Evolutionary conservation across 1,139 yeast genomes (phyloP), one percentile per base, ranked within the genome.

Genomic region (Kluyveromyces sp.): DNA sequence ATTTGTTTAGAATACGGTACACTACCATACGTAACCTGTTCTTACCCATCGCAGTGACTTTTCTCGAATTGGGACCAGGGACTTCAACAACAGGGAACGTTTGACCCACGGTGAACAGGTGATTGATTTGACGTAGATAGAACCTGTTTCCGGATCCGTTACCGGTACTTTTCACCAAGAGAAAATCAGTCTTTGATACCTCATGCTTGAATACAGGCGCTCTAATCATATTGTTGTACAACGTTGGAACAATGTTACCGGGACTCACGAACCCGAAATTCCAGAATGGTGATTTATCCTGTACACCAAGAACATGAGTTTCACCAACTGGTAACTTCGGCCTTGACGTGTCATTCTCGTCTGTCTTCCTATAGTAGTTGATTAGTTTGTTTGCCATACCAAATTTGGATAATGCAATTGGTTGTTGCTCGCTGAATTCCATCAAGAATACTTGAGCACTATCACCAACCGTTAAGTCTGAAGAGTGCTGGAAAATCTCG

Each of bases 211-310:
- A 92, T 3, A 92, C 77, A 0, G 99, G 98, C 0, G 99, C 97
- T 51, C 98, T 73, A 4, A 84, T 68, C 84, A 94, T 82, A 56
- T 89, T 85, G 63, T 92, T 94, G 67, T 94, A 94, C 46, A 92
- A 68, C 0, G 98, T 86, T 0, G 97, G 97, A 2, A 90, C 97
- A 50, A 88, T 79, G 56, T 84, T 88, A 3, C 98, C 99, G 2
- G 90, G 87, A 44, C 89, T 96, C 10, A 94, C 97, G 66, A 85
- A 86, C 2, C 99, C 99, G 70, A 89, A 94, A 63, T 90, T 92
- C 98, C 98, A 94, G 62, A 92, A 94, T 8, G 99, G 97, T 8
- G 96, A 86, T 56, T 95, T 76, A 65, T 94, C 99, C 60, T 89
- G 96, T 1, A 87, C 88, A 21, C 97, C 97, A 37, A 94, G 71